These are phyloP conservation scores for Amphicarpaea edgeworthii DNA, from an alignment of 306 rosid species.

Conservation along the genomic window DNA sequence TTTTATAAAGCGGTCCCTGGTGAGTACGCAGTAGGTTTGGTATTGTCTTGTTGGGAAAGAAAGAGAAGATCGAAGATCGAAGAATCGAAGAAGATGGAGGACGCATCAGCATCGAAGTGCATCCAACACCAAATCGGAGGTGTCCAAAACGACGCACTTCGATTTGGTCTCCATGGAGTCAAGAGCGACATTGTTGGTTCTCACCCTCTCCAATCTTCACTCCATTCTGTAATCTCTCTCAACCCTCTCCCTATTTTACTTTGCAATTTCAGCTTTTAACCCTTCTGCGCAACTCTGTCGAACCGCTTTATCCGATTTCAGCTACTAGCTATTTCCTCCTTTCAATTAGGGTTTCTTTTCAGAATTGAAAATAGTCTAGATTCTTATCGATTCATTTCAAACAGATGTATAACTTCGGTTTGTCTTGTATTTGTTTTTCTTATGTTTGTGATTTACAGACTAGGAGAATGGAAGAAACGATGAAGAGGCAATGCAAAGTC, in stretches of 20 bases:
- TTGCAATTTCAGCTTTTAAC: background rate
- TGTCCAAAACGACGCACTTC: conserved; percentile 80
- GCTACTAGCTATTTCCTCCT: background rate
- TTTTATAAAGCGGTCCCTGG: background rate
- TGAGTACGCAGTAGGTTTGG: background rate
- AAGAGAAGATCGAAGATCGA: conserved; percentile 4
- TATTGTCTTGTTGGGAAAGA: background rate
- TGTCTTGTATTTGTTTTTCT: background rate
- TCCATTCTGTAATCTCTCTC: conserved; percentile 64
- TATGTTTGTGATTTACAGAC: conserved; percentile 48
- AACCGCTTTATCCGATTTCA: background rate
- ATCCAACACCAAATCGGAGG: conserved; percentile 94
- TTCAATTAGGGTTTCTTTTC: conserved; percentile 41
- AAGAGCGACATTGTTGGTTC: conserved; percentile 85
- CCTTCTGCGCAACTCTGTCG: background rate
- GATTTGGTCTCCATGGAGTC: conserved; percentile 90
- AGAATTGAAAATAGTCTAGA: background rate
- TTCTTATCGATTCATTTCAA: background rate
- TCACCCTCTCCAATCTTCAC: conserved; percentile 84
- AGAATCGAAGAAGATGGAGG: conserved; percentile 54
- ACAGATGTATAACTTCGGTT: background rate
- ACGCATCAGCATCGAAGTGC: conserved; percentile 61
- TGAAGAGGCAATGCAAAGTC: conserved; percentile 72
- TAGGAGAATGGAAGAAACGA: conserved; percentile 57
- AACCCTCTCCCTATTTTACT: background rate